These are phyloP conservation scores for Candida dubliniensis DNA, from an alignment of 1,139 yeast genomes.

Conservation along the genomic window DNA sequence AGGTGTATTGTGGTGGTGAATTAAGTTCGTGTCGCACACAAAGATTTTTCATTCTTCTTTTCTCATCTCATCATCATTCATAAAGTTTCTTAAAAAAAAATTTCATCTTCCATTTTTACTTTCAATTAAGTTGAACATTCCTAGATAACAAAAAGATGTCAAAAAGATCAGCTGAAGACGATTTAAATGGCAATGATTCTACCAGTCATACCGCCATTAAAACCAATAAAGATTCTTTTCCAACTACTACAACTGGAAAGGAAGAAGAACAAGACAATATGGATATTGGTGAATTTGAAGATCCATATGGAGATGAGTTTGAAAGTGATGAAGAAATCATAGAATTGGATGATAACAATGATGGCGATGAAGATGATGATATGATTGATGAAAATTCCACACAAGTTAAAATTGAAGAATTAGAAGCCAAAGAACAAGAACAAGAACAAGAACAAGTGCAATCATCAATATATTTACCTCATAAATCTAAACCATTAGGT, in stretches of 20 bases:
- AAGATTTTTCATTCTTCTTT: neutral
- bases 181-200: constrained; percentile 28
- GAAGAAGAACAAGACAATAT: constrained; percentile 45
- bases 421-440: constrained; percentile 32
- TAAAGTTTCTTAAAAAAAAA: constrained; percentile 3
- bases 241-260: constrained; percentile 25
- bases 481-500: constrained; percentile 83
- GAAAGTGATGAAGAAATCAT: constrained; percentile 92
- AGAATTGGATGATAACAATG: constrained; percentile 70
- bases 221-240: constrained; percentile 26
- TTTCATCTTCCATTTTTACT: neutral
- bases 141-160: constrained; percentile 43
- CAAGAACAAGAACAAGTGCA: constrained; percentile 27
- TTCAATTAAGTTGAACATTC: neutral
- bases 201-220: constrained; percentile 34
- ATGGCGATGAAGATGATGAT: constrained; percentile 60
- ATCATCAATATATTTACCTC: constrained; percentile 72
- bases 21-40: constrained; percentile 8
- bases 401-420: constrained; percentile 22
- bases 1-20: neutral
- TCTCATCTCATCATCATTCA: constrained; percentile 4
- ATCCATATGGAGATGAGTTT: constrained; percentile 91
- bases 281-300: constrained; percentile 90
- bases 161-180: constrained; percentile 55
- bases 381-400: constrained; percentile 39